A percentile compares a stretch with the other conserved stretches of the same genome.
These are phyloP conservation scores for Aspergillus cristatus DNA, from an alignment of 495 filamentous ascomycete genomes.

Conservation along the genomic window DNA sequence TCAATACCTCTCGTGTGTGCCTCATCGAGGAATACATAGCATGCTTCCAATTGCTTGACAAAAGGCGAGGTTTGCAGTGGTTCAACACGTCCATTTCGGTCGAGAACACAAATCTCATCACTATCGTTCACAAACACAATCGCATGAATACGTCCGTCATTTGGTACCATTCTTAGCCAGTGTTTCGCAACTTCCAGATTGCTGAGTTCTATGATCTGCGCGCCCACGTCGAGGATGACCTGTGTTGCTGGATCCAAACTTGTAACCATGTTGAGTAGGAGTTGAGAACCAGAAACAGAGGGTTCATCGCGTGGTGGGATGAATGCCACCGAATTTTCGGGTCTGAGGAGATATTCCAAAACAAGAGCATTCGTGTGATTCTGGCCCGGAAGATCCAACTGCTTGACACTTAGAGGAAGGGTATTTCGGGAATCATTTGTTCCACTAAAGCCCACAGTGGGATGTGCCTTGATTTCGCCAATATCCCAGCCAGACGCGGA, in stretches of 20 bases:
- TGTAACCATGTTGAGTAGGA: slow-evolving; percentile 37
- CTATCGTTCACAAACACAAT: slow-evolving; percentile 40
- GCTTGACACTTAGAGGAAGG: slow-evolving; percentile 46
- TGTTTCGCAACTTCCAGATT: slow-evolving; percentile 39
- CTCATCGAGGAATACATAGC: slow-evolving; percentile 67
- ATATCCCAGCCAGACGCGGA: slow-evolving; percentile 66
- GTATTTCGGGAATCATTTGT: slow-evolving; percentile 57
- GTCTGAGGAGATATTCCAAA: slow-evolving; percentile 44
- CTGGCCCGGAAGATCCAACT: slow-evolving; percentile 47
- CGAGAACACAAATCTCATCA: slow-evolving; percentile 37
- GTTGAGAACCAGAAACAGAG: neutral
- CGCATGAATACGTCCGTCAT: slow-evolving; percentile 17
- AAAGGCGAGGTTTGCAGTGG: slow-evolving; percentile 52
- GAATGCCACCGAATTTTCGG: slow-evolving; percentile 42
- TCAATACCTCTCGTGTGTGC: slow-evolving; percentile 70
- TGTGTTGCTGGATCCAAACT: slow-evolving; percentile 28
- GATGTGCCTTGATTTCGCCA: slow-evolving; percentile 30
- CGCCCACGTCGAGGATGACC: slow-evolving; percentile 67
- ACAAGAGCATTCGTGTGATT: slow-evolving; percentile 58
- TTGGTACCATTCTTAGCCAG: slow-evolving; percentile 7
- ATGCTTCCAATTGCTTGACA: slow-evolving; percentile 46
- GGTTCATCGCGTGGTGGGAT: slow-evolving; percentile 8
- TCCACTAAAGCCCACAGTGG: slow-evolving; percentile 62
- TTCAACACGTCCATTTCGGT: slow-evolving; percentile 38
- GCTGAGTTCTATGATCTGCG: slow-evolving; percentile 57